Conservation (phyloP, 1,284 basidiomycete genomes). For the Sparassis latifolia region DNA sequence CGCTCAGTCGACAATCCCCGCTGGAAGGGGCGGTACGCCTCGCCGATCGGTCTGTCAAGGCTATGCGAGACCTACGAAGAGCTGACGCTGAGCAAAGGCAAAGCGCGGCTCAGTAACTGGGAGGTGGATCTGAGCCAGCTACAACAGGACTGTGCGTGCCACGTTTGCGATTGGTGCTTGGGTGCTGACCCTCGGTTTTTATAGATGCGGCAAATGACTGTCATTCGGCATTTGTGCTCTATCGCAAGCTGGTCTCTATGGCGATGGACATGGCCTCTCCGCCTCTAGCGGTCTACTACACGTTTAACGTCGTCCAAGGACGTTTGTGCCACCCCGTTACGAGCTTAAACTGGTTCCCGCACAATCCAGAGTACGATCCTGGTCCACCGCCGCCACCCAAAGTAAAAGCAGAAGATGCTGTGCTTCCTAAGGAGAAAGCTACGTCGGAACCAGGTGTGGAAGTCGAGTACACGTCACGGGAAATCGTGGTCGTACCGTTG, state of each 20-base stretch:
- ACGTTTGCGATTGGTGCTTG: background rate
- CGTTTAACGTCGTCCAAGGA: slow-evolving; percentile 48
- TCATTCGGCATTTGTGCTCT: slow-evolving; percentile 49
- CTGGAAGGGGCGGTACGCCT: slow-evolving; percentile 61
- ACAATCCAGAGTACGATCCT: slow-evolving; percentile 64
- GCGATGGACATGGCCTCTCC: slow-evolving; percentile 30
- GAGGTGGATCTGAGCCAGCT: slow-evolving; percentile 35
- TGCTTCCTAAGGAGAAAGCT: no score
- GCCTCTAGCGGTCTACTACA: slow-evolving; percentile 44
- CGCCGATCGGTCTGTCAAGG: slow-evolving; percentile 51
- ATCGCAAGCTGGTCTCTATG: slow-evolving; percentile 37
- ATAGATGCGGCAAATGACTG: slow-evolving; percentile 72
- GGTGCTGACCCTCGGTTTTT: slow-evolving; percentile 7
- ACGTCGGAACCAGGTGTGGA: no score
- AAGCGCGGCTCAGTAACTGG: slow-evolving; percentile 62
- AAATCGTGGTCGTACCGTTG: no score
- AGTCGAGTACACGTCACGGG: no score
- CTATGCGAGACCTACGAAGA: slow-evolving; percentile 54
- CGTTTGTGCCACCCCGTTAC: slow-evolving; percentile 32
- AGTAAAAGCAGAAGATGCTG: no score
- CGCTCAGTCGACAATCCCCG: slow-evolving; percentile 57
- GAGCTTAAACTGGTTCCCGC: slow-evolving; percentile 39
- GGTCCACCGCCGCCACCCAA: slow-evolving; percentile 38
- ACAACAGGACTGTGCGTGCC: slow-evolving; percentile 54
- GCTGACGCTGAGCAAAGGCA: slow-evolving; percentile 48